Percentiles rank a stretch among this genome's conserved stretches.
Evolutionary conservation across 1,139 yeast species (phyloP).

Genomic region (Saccharomyces hybrid): DNA sequence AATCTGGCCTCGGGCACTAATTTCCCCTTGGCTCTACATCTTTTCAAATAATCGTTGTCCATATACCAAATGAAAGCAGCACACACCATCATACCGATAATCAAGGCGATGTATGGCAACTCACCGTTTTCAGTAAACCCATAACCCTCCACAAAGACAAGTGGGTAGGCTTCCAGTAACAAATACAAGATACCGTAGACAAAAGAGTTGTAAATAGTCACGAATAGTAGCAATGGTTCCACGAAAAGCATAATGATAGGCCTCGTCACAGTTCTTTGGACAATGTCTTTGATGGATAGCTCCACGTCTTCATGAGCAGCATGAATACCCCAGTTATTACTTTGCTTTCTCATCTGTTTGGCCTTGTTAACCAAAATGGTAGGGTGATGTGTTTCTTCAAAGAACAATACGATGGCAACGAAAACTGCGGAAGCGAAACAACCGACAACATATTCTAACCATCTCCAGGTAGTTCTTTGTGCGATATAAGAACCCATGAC

Average conservation of each 20-base stretch:
- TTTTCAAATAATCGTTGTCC: slow-evolving; percentile 34
- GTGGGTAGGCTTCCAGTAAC: slow-evolving; percentile 71
- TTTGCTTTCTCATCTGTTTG: slow-evolving; percentile 46
- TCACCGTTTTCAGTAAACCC: slow-evolving; percentile 40
- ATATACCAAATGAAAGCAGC: slow-evolving; percentile 39
- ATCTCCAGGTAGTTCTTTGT: slow-evolving; percentile 62
- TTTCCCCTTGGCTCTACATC: slow-evolving; percentile 43
- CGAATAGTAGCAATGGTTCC: slow-evolving; percentile 65
- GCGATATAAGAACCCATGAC: slow-evolving; percentile 59
- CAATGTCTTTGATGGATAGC: slow-evolving; percentile 54
- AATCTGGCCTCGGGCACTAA: slow-evolving; percentile 73
- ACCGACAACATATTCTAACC: slow-evolving; percentile 63
- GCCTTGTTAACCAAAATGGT: slow-evolving; percentile 56
- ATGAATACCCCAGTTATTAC: slow-evolving; percentile 69
- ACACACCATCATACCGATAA: slow-evolving; percentile 54
- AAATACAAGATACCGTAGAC: slow-evolving; percentile 77
- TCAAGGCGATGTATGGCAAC: slow-evolving; percentile 54
- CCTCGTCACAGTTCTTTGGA: slow-evolving; percentile 59
- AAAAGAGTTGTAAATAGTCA: slow-evolving; percentile 72
- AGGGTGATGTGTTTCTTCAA: slow-evolving; percentile 59
- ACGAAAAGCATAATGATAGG: slow-evolving; percentile 60
- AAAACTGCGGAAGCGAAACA: slow-evolving; percentile 46
- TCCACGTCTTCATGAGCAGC: slow-evolving; percentile 75
- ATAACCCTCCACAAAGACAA: slow-evolving; percentile 58
- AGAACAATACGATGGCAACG: slow-evolving; percentile 37